Base-by-base conservation (phyloP, 2,329 filamentous ascomycete species). In the Trichophyton benhamiae region DNA sequence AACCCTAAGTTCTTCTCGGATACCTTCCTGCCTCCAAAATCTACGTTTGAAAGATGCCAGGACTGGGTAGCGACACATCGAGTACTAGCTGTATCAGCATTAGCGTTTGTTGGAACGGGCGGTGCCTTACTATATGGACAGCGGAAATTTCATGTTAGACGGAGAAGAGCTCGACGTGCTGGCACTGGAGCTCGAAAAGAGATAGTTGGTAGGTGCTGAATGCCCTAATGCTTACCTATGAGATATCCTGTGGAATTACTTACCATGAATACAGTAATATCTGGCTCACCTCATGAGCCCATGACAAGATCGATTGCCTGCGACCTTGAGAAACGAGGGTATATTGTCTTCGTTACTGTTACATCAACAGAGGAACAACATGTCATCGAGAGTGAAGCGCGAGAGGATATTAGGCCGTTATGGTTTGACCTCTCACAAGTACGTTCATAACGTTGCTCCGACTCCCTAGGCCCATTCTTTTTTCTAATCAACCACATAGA, bases 331-430 rank as follows among this genome's bases (percentile, higher is more conserved):
- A 82, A 91, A 63, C 84, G 91, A 65, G 94, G 94, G 3, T 97
- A 95, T 72, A 88, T 97, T 63, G 89, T 97, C 61, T 99, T 91
- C 72, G 80, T 99, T 63, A 88, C 95, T 0, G 92, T 91, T 68
- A 87, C 85, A 65, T 89, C 85, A n/a, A 77, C 85, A 63, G 89
- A 96, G 68, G 92, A 97, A 67, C 91, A 97, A 72, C 80, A 86
- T 41, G 77, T 87, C 65, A 85, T 97, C 13, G 83, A 89, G 63
- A 82, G 83, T 63, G 83, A 95, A 72, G 82, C 85, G n/a, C 82
- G 90, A 64, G 80, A 85, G 5, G 94, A 97, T 71, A 87, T 97
- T 65, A 83, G 87, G 65, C 85, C 92, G 6, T 76, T 99, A 62
- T 84, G 84, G 71, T 81, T 97, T 65, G 91, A 97, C 69, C 84